Conservation (phyloP, 169 alveolate genomes). For the Cryptosporidium canis region DNA sequence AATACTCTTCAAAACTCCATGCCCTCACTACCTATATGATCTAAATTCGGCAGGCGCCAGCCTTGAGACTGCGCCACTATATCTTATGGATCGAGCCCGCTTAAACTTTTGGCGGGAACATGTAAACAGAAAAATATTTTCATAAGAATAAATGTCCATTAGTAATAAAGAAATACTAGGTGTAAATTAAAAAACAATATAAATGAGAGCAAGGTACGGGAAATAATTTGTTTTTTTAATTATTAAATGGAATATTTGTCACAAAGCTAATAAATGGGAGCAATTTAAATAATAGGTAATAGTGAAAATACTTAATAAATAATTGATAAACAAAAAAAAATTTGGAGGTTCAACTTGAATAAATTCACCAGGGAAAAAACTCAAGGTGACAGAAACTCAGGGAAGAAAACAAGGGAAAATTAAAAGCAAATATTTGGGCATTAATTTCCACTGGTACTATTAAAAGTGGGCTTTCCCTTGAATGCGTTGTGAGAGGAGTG, state of each 20-base stretch:
- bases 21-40: no score
- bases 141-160: neutral
- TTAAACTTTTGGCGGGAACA: slow-evolving; percentile 3
- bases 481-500: slow-evolving; percentile 3
- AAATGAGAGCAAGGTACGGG: neutral
- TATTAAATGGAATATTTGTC: neutral
- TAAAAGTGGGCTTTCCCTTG: neutral
- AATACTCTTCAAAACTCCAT: no score
- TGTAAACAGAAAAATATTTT: neutral
- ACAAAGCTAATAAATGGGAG: no score
- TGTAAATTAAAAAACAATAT: neutral
- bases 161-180: neutral
- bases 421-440: neutral
- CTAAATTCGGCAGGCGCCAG: slow-evolving; percentile 15
- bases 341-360: neutral
- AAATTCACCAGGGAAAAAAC: neutral
- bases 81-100: slow-evolving; percentile 29
- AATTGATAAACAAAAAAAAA: neutral
- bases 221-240: neutral
- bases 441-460: neutral
- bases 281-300: neutral
- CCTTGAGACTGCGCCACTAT: slow-evolving; percentile 57
- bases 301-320: neutral
- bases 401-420: neutral
- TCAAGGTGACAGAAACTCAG: neutral